A percentile compares a stretch with the other conserved stretches of the same genome.
These are phyloP conservation scores for Neopestalotiopsis sp. DNA, from an alignment of 2,329 filamentous ascomycete genomes.

Conservation along the genomic window DNA sequence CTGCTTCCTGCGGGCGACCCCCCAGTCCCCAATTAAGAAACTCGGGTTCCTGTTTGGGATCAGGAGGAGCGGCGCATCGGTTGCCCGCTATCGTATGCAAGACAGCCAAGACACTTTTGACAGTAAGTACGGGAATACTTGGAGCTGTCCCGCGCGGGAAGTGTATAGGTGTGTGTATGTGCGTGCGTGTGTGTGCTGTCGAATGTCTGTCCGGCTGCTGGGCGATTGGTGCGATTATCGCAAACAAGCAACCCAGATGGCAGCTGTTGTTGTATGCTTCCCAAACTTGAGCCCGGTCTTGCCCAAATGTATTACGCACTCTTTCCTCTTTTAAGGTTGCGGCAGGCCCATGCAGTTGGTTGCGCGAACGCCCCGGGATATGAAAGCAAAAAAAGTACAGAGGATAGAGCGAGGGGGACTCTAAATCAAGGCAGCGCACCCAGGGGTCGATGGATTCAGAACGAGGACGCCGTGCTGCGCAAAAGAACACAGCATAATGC, in stretches of 20 bases:
- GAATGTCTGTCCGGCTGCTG: background rate
- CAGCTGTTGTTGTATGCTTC: background rate
- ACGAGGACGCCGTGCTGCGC: background rate
- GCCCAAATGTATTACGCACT: background rate
- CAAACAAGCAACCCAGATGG: background rate
- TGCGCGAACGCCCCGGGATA: background rate
- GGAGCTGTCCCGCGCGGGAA: background rate
- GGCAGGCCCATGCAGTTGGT: background rate
- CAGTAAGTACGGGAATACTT: background rate
- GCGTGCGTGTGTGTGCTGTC: background rate
- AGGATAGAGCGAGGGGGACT: background rate
- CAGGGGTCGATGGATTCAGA: background rate
- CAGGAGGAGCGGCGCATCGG: background rate
- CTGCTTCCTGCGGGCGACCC: background rate
- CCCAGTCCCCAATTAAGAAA: slow-evolving; percentile 1
- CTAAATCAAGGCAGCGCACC: background rate
- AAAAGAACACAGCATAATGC: background rate
- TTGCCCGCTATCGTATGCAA: slow-evolving; percentile 1
- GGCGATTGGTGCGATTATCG: background rate
- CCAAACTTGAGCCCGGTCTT: background rate
- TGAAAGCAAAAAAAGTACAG: too few relatives aligned
- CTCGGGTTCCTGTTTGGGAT: slow-evolving; percentile 1
- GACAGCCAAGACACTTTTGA: background rate
- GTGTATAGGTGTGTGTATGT: background rate
- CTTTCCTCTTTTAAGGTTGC: background rate